Conservation (phyloP, 805 yeast species). For the Metschnikowia shivogae region DNA sequence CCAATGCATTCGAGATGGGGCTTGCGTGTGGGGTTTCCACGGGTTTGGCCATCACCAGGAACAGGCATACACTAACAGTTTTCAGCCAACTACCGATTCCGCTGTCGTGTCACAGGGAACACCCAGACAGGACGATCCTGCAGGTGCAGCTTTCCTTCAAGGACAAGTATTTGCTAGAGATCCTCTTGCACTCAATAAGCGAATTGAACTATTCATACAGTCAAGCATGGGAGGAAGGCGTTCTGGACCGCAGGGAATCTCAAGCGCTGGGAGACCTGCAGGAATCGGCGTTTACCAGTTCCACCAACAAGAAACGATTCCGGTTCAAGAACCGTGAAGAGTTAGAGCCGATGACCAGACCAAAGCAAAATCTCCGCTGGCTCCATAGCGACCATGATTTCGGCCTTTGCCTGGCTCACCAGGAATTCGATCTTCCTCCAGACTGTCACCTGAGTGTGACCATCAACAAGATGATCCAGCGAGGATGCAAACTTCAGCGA, state of each 20-base stretch:
- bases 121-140: conserved; percentile 4
- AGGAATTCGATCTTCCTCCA: conserved; percentile 9
- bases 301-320: not conserved
- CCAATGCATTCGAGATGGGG: conserved; percentile 6
- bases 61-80: conserved; percentile 5
- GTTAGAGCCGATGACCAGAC: not conserved
- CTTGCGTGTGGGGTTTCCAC: conserved; percentile 2
- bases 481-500: conserved; percentile 3
- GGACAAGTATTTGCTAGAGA: conserved; percentile 14
- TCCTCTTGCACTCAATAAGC: conserved; percentile 8
- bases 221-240: not conserved
- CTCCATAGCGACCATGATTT: conserved; percentile 15
- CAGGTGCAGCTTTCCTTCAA: conserved; percentile 10
- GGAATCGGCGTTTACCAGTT: not conserved
- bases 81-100: conserved; percentile 1
- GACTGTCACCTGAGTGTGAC: conserved; percentile 11
- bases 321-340: not conserved
- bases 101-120: not conserved
- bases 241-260: not conserved
- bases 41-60: not conserved
- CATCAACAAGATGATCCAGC: conserved; percentile 8
- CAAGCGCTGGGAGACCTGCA: not conserved
- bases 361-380: conserved; percentile 12
- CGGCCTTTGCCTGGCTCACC: conserved; percentile 15
- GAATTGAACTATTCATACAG: not conserved